Evolutionary conservation across 2,329 filamentous ascomycete genomes (phyloP).

Genomic region (Penicillium sp.): DNA sequence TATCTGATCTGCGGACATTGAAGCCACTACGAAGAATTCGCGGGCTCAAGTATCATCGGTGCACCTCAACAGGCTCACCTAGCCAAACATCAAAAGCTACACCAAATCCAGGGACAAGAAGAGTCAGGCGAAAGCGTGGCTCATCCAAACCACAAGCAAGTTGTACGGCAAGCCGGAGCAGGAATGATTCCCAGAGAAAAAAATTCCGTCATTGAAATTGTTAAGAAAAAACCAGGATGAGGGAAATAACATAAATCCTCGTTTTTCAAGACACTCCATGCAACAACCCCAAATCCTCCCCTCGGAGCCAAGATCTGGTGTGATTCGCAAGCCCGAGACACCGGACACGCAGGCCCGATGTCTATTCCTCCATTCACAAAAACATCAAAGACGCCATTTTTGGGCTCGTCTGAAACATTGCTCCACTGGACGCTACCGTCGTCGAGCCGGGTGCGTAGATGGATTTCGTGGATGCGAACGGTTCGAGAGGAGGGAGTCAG

Average conservation of each 20-base stretch:
- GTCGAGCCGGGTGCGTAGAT: constrained; percentile 30
- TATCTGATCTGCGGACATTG: background rate
- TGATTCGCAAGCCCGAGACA: constrained; percentile 17
- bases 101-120: background rate
- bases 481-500: constrained; percentile 27
- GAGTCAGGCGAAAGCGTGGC: background rate
- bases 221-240: constrained; percentile 29
- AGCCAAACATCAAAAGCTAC: background rate
- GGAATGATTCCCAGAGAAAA: constrained; percentile 22
- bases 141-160: background rate
- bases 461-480: constrained; percentile 34
- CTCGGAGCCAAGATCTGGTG: constrained; percentile 23
- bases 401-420: constrained; percentile 21
- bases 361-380: constrained; percentile 19
- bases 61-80: background rate
- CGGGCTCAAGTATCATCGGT: background rate
- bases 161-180: background rate
- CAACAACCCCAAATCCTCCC: constrained; percentile 30
- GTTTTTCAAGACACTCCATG: constrained; percentile 32
- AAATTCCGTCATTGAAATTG: constrained; percentile 35
- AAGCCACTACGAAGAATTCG: background rate
- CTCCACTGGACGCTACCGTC: constrained; percentile 20
- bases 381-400: constrained; percentile 15
- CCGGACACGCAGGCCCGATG: constrained; percentile 10
- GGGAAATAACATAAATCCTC: constrained; percentile 32